Percentiles rank a stretch among this genome's conserved stretches.
Evolutionary conservation across 352 stramenopile species (phyloP).

Genomic region (Peronospora tabacina): DNA sequence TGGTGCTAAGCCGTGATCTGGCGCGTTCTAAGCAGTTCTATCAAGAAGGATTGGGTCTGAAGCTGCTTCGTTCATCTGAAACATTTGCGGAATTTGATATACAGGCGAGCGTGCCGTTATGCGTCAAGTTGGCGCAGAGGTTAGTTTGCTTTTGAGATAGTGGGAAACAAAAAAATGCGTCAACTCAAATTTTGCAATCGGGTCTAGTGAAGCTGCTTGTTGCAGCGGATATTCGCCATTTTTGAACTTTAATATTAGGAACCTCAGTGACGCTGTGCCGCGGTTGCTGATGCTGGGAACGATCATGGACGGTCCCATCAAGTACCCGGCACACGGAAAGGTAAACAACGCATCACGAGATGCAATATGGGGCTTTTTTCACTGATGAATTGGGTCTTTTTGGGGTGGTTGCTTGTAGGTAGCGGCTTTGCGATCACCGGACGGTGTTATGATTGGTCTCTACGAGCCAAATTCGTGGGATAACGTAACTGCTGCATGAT

Average conservation of each 20-base stretch:
- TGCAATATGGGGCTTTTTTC: background rate
- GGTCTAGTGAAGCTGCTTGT: constrained; percentile 62
- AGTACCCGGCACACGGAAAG: constrained; percentile 88
- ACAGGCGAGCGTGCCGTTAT: constrained; percentile 51
- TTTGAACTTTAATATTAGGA: constrained; percentile 87
- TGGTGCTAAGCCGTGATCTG: constrained; percentile 81
- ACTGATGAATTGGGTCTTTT: constrained; percentile 3
- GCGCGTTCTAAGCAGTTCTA: constrained; percentile 77
- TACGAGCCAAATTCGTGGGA: constrained; percentile 88
- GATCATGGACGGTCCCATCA: constrained; percentile 89
- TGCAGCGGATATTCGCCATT: constrained; percentile 86
- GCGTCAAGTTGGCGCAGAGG: constrained; percentile 77
- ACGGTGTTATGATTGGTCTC: constrained; percentile 89
- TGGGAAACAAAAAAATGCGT: background rate
- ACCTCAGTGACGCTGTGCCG: constrained; percentile 83
- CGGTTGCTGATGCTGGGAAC: constrained; percentile 80
- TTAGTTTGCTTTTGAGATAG: constrained; percentile 10
- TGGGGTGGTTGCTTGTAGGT: constrained; percentile 36
- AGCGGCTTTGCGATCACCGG: constrained; percentile 76
- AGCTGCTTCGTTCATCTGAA: constrained; percentile 65
- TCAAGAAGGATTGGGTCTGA: constrained; percentile 69
- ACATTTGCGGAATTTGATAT: constrained; percentile 81
- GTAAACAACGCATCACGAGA: constrained; percentile 14
- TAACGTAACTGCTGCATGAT: constrained; percentile 69
- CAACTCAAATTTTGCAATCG: background rate